Evolutionary conservation across 1,284 basidiomycete species (phyloP).

Genomic region (Irpex rosettiformis): DNA sequence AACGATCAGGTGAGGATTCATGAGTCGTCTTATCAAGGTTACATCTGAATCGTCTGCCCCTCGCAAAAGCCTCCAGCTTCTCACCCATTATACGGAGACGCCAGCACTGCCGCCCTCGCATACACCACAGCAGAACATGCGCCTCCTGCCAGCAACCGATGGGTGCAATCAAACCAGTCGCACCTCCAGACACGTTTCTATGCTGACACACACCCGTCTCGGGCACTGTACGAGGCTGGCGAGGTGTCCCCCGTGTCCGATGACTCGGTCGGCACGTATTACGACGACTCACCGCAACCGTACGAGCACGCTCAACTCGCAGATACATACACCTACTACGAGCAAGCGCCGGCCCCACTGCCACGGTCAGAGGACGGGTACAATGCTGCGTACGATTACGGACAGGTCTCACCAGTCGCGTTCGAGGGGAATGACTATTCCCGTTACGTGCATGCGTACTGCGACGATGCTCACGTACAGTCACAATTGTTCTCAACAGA

Average conservation of each 20-base stretch:
- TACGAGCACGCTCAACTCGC: constrained; percentile 5
- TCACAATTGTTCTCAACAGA: neutral
- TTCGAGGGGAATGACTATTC: neutral
- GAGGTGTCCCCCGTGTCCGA: constrained; percentile 12
- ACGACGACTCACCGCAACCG: constrained; percentile 12
- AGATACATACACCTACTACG: constrained; percentile 1
- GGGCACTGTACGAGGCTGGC: constrained; percentile 10
- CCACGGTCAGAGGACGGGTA: neutral
- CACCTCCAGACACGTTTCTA: constrained; percentile 4
- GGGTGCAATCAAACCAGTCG: constrained; percentile 1
- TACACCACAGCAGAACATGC: constrained; percentile 7
- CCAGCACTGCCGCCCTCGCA: constrained; percentile 9
- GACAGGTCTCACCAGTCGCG: neutral
- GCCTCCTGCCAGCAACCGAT: neutral
- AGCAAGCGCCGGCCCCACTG: neutral
- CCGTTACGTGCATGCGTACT: neutral
- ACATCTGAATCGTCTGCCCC: constrained; percentile 13
- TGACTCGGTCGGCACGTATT: constrained; percentile 9
- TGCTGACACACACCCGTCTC: neutral
- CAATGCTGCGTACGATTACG: constrained; percentile 3
- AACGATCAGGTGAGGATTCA: constrained; percentile 11
- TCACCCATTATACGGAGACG: constrained; percentile 9
- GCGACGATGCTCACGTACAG: neutral
- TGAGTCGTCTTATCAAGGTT: constrained; percentile 15
- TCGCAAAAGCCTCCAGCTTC: constrained; percentile 1